Base-by-base conservation (phyloP, 2,329 filamentous ascomycete genomes). In the Cordyceps tenuipes region DNA sequence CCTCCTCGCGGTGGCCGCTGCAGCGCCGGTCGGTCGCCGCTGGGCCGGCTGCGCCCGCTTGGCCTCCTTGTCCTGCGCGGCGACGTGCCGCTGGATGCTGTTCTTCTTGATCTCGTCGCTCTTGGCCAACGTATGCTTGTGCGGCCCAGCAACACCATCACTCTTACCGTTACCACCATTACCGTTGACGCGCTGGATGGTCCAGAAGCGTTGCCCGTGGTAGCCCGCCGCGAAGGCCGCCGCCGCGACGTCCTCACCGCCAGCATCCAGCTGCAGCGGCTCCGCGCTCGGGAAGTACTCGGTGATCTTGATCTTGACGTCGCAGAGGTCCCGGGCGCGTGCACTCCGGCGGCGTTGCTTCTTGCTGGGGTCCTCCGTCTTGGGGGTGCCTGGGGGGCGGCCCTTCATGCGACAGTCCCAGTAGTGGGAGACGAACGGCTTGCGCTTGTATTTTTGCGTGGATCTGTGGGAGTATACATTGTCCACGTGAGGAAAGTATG, bases 231-330 rank as follows among this genome's bases (percentile, higher is more conserved):
- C 69, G 63, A 66, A 48, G 10, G 57, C 62, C 7, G 65, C 62
- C 6, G 62, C 66, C 13, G 57, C 23, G 3, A 3, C 26, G 3
- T 59, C 59, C 23, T 8, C 58, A 10, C 62, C 63, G 31, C 65
- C 61, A 29, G 29, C 29, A 19, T 68, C 67, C n/a, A 66, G 65
- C 49, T 71, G 70, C 47, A 76, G 67, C 12, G 56, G 47, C 19
- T 73, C 70, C 1, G 75, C 72, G 70, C 80, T 82, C 10, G 86
- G 57, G 58, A 88, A 87, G 73, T 89, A 90, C 71, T 92, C 89
- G 3, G 88, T 91, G 62, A 92, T 90, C 71, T 91, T 92, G 71
- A 92, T 91, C 74, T 92, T 92, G 64, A 92, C 89, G 71, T 92
- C 88, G 70, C 89, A 93, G n/a, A 91, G 78, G 73, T 91, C 87